Conservation (phyloP, 352 stramenopile species). For the Globisporangium parvum region DNA sequence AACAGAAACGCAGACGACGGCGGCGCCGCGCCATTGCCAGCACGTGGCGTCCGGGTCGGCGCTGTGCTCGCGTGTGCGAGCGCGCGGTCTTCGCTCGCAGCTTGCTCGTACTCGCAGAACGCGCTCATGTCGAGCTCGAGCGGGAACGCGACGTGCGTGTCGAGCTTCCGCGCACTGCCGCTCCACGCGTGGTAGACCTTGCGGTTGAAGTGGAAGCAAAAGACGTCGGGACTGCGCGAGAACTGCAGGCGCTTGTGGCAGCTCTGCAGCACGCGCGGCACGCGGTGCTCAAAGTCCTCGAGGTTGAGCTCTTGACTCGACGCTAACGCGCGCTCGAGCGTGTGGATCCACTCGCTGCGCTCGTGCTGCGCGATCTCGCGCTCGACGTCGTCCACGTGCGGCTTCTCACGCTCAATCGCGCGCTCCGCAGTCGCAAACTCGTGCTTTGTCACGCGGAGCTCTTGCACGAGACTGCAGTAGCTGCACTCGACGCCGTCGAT, state of each 20-base stretch:
- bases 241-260: constrained; percentile 74
- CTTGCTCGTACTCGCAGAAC: constrained; percentile 65
- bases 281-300: constrained; percentile 30
- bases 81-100: constrained; percentile 23
- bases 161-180: constrained; percentile 65
- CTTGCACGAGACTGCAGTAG: constrained; percentile 55
- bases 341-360: constrained; percentile 63
- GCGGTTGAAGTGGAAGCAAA: constrained; percentile 86
- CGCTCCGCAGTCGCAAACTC: constrained; percentile 18
- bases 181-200: constrained; percentile 74
- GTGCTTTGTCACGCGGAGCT: constrained; percentile 34
- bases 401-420: constrained; percentile 12
- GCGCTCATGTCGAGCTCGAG: constrained; percentile 68
- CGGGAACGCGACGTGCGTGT: constrained; percentile 78
- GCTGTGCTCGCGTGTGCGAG: constrained; percentile 21
- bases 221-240: constrained; percentile 71
- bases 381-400: constrained; percentile 23
- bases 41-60: background rate
- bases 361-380: constrained; percentile 54
- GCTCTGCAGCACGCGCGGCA: constrained; percentile 34
- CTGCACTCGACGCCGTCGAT: constrained; percentile 74
- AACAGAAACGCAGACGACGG: constrained; percentile 10
- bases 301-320: constrained; percentile 25
- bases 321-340: constrained; percentile 33
- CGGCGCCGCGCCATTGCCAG: background rate